Evolutionary conservation across 345 rosid species (phyloP), one percentile per base, ranked within the genome.

Genomic region (Gossypium longicalyx): DNA sequence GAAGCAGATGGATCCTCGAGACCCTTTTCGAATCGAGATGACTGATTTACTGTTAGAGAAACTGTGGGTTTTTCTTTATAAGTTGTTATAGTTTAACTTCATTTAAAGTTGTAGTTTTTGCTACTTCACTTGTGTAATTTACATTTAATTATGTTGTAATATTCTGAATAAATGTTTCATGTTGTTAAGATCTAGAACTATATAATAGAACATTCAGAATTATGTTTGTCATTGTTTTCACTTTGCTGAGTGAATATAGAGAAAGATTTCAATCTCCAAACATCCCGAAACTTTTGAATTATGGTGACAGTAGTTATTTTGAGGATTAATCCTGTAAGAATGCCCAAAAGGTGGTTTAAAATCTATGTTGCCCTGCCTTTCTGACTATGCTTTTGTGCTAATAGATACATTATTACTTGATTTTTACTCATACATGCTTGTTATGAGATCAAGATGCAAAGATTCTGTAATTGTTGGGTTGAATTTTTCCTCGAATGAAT

Each of bases 1-100:
- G 87, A 90, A 90, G 87, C 97, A 93, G 83, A 90, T 91, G 90
- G 98, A 95, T 67, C 80, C 90, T 0, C 71, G 88, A 52, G 99
- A 91, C 77, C 92, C 97, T 75, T 88, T 67, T 74, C 89, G 97
- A 4, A 80, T 95, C 57, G 94, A 95, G 84, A 93, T 91, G 98
- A 86, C 93, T 49, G 97, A 87, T 88, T 61, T 54, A 79, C 91
- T 95, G 54, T 80, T 93, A 67, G 97, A 95, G 83, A 95, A 95
- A 78, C 86, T 93, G 98, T 93, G 79, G 85, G 95, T 78, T 78
- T 77, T 41, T 25, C 60, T 53, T 49, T 1, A 1, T 47, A 23
- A 10, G n/a, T 48, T 7, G 17, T 49, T 15, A 2, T 25, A 9
- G 2, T 68, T 16, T 11, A 65, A 47, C 17, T 65, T 43, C 6